Percentiles rank a stretch among this genome's conserved stretches.
Evolutionary conservation across 2,329 filamentous ascomycete species (phyloP).

Genomic region (Ophiostoma himal-ulmi): DNA sequence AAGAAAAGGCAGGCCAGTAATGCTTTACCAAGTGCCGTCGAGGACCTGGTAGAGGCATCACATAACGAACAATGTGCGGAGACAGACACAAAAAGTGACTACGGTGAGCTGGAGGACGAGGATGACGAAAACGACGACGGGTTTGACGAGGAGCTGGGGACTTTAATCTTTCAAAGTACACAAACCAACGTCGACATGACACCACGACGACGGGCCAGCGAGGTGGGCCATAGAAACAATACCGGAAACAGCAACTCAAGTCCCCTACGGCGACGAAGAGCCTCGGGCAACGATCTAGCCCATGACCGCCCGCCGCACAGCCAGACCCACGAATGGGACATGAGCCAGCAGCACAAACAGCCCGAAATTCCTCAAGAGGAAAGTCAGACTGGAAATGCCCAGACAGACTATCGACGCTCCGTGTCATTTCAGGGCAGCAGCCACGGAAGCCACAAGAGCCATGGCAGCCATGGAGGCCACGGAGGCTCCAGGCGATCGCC

Average conservation of each 20-base stretch:
- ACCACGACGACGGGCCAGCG: background rate
- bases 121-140: conserved; percentile 26
- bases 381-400: background rate
- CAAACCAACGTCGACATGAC: conserved; percentile 17
- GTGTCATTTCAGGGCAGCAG: conserved; percentile 15
- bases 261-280: background rate
- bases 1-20: background rate
- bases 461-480: background rate
- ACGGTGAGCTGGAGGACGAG: background rate
- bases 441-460: conserved; percentile 23
- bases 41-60: background rate
- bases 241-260: background rate
- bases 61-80: background rate
- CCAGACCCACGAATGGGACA: background rate
- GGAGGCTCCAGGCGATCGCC: conserved; percentile 14
- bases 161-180: conserved; percentile 36
- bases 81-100: background rate
- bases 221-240: background rate
- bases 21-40: background rate
- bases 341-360: background rate
- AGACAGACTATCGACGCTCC: conserved; percentile 5
- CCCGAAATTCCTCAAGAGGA: background rate
- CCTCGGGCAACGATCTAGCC: background rate
- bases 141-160: background rate
- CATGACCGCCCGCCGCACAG: background rate